Conservation (phyloP, 225 moss, liverwort and hornwort genomes). For the Physcomitrellopsis africana region DNA sequence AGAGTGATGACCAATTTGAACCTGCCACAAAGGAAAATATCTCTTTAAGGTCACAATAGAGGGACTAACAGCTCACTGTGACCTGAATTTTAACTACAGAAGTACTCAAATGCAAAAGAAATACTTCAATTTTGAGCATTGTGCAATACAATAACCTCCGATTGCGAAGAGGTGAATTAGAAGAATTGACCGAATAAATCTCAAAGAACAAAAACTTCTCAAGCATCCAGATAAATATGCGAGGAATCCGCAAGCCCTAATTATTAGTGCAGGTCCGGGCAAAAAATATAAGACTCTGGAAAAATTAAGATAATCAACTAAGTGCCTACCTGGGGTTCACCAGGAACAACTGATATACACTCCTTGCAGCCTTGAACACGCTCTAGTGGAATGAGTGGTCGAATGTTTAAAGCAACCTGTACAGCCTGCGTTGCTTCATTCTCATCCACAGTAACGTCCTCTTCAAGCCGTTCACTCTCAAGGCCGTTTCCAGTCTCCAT, state of each 20-base stretch:
- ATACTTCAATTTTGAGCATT: not conserved
- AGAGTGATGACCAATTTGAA: constrained; percentile 90
- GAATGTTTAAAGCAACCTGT: constrained; percentile 80
- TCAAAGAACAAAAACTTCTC: constrained; percentile 3
- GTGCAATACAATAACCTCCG: not conserved
- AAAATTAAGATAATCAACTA: not conserved
- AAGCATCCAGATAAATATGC: constrained; percentile 1
- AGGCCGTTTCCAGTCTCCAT: constrained; percentile 55
- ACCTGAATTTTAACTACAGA: not conserved
- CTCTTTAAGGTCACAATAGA: not conserved
- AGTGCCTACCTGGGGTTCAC: constrained; percentile 78
- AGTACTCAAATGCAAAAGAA: not conserved
- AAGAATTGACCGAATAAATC: not conserved
- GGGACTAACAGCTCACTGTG: not conserved
- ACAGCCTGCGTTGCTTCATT: constrained; percentile 82
- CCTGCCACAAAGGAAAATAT: constrained; percentile 50
- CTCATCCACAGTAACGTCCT: constrained; percentile 40
- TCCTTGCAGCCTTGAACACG: constrained; percentile 89
- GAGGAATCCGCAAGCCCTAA: constrained; percentile 6
- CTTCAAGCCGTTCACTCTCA: constrained; percentile 43
- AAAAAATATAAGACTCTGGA: not conserved
- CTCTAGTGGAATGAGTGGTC: constrained; percentile 88
- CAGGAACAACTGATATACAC: constrained; percentile 77
- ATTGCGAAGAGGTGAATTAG: not conserved
- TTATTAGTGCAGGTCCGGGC: not conserved